Conservation (phyloP, 192 early-diverging fungal species). For the Anaeromyces robustus region DNA sequence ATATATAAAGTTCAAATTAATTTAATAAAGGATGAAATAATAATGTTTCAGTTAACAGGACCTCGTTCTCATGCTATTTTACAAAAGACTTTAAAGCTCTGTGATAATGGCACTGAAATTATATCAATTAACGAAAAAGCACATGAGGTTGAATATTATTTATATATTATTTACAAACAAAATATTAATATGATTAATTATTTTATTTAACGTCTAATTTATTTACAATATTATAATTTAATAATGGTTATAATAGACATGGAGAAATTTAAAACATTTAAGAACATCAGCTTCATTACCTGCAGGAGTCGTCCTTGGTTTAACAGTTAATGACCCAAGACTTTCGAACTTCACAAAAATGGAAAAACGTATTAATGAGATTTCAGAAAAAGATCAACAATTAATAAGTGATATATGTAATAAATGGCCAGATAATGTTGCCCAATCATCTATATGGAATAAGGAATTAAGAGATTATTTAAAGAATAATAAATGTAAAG, state of each 20-base stretch:
- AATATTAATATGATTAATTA: too few species aligned
- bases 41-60: slow-evolving; percentile 77
- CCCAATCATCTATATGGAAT: slow-evolving; percentile 40
- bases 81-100: slow-evolving; percentile 33
- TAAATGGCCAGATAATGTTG: slow-evolving; percentile 39
- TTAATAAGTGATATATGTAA: slow-evolving; percentile 20
- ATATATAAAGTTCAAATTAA: too few species aligned
- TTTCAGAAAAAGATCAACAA: slow-evolving; percentile 12
- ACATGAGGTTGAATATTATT: slow-evolving; percentile 13
- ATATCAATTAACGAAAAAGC: slow-evolving; percentile 11
- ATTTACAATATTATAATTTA: too few species aligned
- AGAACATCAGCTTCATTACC: slow-evolving; percentile 58
- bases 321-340: slow-evolving; percentile 74
- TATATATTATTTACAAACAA: not conserved
- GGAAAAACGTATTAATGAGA: slow-evolving; percentile 13
- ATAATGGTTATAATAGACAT: slow-evolving; percentile 10
- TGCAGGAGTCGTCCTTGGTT: slow-evolving; percentile 57
- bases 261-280: slow-evolving; percentile 26
- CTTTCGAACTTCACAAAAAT: slow-evolving; percentile 39
- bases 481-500: slow-evolving; percentile 22
- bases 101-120: not conserved
- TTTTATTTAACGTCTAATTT: too few species aligned
- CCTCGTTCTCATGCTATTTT: slow-evolving; percentile 64
- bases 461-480: slow-evolving; percentile 17
- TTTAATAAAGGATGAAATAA: slow-evolving; percentile 27